Conservation (phyloP, 768 basidiomycete genomes). For the Lactarius akahatsu region DNA sequence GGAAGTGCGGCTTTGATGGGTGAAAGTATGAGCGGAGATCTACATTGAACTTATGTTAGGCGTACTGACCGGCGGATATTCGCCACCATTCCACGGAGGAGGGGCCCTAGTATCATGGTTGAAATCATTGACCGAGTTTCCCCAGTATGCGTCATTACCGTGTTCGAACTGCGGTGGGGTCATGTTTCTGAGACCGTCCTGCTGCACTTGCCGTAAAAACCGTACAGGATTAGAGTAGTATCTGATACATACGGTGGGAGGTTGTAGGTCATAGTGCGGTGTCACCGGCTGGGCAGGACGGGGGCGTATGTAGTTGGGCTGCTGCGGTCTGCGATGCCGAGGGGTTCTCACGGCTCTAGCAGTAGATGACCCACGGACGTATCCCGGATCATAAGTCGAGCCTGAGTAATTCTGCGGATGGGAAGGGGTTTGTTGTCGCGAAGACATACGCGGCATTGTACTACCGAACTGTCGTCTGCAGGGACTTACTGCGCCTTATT, state of each 20-base stretch:
- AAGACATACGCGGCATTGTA: not conserved
- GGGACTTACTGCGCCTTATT: too few species aligned
- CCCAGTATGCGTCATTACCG: not conserved
- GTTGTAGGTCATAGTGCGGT: not conserved
- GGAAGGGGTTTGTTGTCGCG: not conserved
- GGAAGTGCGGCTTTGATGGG: not conserved
- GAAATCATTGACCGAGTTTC: not conserved
- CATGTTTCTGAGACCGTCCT: not conserved
- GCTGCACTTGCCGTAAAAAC: not conserved
- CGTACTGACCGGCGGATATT: conserved; percentile 3
- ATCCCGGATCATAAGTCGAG: not conserved
- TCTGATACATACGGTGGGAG: not conserved
- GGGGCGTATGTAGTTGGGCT: too few species aligned
- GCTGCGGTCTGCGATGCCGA: not conserved
- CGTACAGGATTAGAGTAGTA: not conserved
- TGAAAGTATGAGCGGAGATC: not conserved
- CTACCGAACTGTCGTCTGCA: too few species aligned
- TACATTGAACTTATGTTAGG: not conserved
- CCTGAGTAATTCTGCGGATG: not conserved
- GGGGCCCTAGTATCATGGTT: not conserved
- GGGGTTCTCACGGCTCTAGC: not conserved
- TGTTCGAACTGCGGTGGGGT: too few species aligned
- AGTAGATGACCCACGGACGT: not conserved
- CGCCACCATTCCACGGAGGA: not conserved
- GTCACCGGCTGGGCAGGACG: not conserved